Percentiles rank a stretch among this genome's conserved stretches.
Conservation (phyloP, 2,329 filamentous ascomycete species). For the Aureobasidium subglaciale region DNA sequence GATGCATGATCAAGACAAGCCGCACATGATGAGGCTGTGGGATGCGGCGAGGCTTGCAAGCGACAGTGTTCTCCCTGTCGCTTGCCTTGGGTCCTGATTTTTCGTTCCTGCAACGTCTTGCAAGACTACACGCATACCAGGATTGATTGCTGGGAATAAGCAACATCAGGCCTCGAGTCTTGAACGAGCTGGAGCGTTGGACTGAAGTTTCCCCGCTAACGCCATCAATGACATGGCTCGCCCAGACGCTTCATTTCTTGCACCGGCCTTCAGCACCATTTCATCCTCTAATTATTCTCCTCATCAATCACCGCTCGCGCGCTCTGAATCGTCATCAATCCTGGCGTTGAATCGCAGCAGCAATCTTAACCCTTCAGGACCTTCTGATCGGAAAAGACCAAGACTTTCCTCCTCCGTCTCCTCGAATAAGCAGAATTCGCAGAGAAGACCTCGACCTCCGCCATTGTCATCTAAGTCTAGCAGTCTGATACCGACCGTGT, state of each 20-base stretch:
- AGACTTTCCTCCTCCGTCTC: conserved; percentile 11
- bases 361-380: conserved; percentile 9
- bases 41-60: not conserved
- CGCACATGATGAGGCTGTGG: conserved; percentile 7
- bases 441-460: conserved; percentile 20
- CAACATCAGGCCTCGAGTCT: not conserved
- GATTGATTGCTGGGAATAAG: not conserved
- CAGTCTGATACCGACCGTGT: conserved; percentile 40
- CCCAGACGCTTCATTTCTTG: conserved; percentile 12
- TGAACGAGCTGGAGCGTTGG: conserved; percentile 7
- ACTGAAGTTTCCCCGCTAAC: conserved; percentile 13
- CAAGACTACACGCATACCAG: not conserved
- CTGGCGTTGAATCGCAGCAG: conserved; percentile 11
- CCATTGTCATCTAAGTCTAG: conserved; percentile 32
- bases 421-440: conserved; percentile 10
- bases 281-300: conserved; percentile 6
- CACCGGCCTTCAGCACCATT: conserved; percentile 3
- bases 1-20: not conserved
- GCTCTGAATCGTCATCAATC: conserved; percentile 11
- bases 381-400: conserved; percentile 11
- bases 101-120: not conserved
- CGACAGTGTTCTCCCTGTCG: not conserved
- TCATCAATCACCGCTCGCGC: not conserved
- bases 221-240: conserved; percentile 14
- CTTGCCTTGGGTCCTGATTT: not conserved